These are phyloP conservation scores for Trichoderma endophyticum DNA, from an alignment of 2,329 filamentous ascomycete genomes.

Conservation along the genomic window DNA sequence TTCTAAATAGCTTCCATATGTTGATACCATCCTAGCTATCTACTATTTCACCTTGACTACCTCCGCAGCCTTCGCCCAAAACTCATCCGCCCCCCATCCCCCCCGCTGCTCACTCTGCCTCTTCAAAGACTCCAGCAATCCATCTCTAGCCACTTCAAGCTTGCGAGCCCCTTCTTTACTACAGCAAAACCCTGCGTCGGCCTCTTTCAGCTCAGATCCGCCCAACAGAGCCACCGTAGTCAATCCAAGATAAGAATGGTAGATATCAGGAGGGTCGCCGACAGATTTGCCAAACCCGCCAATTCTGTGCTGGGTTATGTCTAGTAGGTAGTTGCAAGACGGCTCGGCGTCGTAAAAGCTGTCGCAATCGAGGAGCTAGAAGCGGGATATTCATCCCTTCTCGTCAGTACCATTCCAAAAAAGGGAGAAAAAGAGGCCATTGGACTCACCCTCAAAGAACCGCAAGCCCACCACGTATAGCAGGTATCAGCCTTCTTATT, in stretches of 20 bases:
- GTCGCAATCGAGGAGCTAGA: conserved; percentile 55
- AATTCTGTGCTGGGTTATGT: conserved; percentile 81
- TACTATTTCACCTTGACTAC: not conserved
- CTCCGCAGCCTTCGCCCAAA: conserved; percentile 25
- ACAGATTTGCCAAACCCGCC: conserved; percentile 77
- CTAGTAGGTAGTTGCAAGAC: conserved; percentile 74
- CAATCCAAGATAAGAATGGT: conserved; percentile 86
- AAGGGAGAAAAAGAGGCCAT: not conserved
- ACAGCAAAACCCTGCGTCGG: conserved; percentile 76
- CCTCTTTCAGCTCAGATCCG: conserved; percentile 63
- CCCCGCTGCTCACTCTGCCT: not conserved
- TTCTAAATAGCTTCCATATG: not conserved
- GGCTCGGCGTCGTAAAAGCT: conserved; percentile 57
- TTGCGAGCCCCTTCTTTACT: conserved; percentile 56
- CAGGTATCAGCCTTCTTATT: conserved; percentile 95
- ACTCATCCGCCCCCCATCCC: conserved; percentile 27
- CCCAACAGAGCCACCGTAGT: conserved; percentile 72
- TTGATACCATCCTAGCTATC: not conserved
- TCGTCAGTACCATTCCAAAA: conserved; percentile 37
- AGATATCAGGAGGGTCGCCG: conserved; percentile 69
- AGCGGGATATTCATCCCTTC: no score
- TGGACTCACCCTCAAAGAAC: conserved; percentile 49
- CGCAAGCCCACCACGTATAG: conserved; percentile 89
- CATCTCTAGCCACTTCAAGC: conserved; percentile 46
- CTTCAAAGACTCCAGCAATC: conserved; percentile 29